A percentile compares a stretch with the other conserved stretches of the same genome.
Conservation (phyloP, 768 basidiomycete species). For the Melanogaster broomeanus region DNA sequence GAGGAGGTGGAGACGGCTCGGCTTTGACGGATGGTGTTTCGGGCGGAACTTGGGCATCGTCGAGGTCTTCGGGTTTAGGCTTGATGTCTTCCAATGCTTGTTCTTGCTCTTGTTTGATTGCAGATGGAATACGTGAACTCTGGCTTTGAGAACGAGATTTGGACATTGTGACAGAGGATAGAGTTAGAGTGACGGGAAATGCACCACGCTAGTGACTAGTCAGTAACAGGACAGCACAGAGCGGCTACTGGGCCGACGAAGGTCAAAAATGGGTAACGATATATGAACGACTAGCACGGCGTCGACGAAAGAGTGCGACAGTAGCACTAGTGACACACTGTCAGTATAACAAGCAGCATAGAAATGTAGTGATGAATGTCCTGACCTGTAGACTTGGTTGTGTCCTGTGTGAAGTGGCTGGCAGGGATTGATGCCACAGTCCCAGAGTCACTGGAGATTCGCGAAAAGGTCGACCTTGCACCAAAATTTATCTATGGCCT, state of each 20-base stretch:
- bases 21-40: constrained; percentile 30
- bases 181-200: constrained; percentile 6
- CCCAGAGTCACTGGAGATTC: constrained; percentile 2
- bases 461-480: constrained; percentile 16
- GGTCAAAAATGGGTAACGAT: constrained; percentile 21
- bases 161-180: constrained; percentile 30
- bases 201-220: constrained; percentile 11
- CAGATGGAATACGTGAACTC: constrained; percentile 23
- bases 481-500: constrained; percentile 15
- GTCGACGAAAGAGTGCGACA: constrained; percentile 19
- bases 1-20: constrained; percentile 32
- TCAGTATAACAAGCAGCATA: constrained; percentile 13
- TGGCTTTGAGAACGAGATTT: constrained; percentile 28
- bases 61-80: constrained; percentile 20
- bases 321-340: constrained; percentile 5
- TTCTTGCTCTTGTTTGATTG: constrained; percentile 14
- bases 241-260: constrained; percentile 15
- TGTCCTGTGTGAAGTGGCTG: constrained; percentile 17
- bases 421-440: constrained; percentile 1
- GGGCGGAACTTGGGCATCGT: constrained; percentile 27
- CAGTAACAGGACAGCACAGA: constrained; percentile 14
- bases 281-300: constrained; percentile 17
- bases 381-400: constrained; percentile 19
- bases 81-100: constrained; percentile 5
- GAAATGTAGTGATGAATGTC: constrained; percentile 6